These are phyloP conservation scores for Sisymbrium irio DNA, from an alignment of 345 rosid genomes.

Conservation along the genomic window DNA sequence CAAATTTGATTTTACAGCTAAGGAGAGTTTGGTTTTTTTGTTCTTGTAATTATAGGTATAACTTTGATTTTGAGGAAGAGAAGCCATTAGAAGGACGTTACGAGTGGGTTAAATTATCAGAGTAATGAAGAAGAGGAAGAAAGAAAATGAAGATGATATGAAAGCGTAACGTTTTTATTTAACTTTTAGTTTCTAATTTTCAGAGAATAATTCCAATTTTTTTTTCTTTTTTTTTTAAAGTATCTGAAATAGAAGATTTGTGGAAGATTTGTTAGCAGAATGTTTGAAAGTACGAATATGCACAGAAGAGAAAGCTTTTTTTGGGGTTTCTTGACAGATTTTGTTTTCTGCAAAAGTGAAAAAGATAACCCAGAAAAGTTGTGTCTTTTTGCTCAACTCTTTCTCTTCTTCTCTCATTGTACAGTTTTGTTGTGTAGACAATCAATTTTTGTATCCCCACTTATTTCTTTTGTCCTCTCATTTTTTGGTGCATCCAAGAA, in stretches of 20 bases:
- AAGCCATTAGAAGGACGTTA: constrained; percentile 72
- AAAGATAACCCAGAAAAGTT: constrained; percentile 26
- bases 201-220: background rate
- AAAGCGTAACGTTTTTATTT: constrained; percentile 8
- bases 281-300: constrained; percentile 25
- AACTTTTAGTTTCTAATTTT: constrained; percentile 16
- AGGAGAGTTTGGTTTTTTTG: background rate
- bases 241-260: constrained; percentile 15
- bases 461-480: background rate
- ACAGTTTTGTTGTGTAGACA: constrained; percentile 8
- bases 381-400: constrained; percentile 23
- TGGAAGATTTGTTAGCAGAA: constrained; percentile 23
- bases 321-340: constrained; percentile 7
- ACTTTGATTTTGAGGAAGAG: constrained; percentile 59
- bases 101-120: constrained; percentile 56
- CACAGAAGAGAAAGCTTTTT: constrained; percentile 18
- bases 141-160: background rate
- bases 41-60: constrained; percentile 43
- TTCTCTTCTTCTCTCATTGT: constrained; percentile 6
- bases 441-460: background rate
- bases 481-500: background rate
- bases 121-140: constrained; percentile 23
- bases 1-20: background rate
- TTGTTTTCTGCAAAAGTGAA: constrained; percentile 9
- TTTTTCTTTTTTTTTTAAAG: background rate